Conservation (phyloP, 371 early-diverging fungal genomes). For the Mortierella sp. region DNA sequence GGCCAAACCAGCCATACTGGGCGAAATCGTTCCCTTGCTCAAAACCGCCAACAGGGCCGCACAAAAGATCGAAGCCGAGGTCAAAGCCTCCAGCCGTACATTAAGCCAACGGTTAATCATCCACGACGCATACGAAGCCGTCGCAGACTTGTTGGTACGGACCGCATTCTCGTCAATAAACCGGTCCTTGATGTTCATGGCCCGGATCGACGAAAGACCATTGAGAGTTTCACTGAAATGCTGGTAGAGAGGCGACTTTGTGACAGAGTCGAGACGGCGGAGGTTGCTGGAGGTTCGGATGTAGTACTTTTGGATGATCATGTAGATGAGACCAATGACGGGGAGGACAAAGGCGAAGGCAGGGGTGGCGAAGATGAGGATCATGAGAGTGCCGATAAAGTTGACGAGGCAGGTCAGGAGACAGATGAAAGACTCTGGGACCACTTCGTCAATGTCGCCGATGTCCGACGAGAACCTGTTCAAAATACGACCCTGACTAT, state of each 20-base stretch:
- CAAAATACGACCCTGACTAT: conserved; percentile 82
- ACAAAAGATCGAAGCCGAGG: conserved; percentile 74
- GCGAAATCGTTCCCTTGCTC: conserved; percentile 38
- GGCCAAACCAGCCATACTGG: conserved; percentile 79
- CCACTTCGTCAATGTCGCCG: conserved; percentile 77
- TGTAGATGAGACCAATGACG: conserved; percentile 70
- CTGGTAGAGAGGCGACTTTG: conserved; percentile 87
- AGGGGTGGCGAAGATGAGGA: conserved; percentile 77
- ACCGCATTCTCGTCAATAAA: conserved; percentile 63
- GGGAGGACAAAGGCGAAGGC: conserved; percentile 70
- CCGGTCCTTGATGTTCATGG: conserved; percentile 68
- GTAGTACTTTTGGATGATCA: conserved; percentile 77
- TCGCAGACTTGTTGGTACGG: conserved; percentile 55
- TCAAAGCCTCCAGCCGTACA: conserved; percentile 79
- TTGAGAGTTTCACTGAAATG: conserved; percentile 85
- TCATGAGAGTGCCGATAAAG: conserved; percentile 65
- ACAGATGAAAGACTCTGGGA: conserved; percentile 52
- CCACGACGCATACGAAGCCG: conserved; percentile 67
- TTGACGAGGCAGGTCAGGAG: conserved; percentile 21
- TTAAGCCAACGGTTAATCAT: conserved; percentile 89
- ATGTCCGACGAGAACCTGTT: conserved; percentile 93
- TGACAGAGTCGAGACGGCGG: conserved; percentile 86
- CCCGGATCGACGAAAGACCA: conserved; percentile 89
- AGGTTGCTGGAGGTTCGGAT: conserved; percentile 79
- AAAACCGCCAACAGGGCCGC: conserved; percentile 76